Percentiles rank a stretch among this genome's conserved stretches.
Evolutionary conservation across 768 basidiomycete species (phyloP).

Genomic region (Amanita polypyramis): DNA sequence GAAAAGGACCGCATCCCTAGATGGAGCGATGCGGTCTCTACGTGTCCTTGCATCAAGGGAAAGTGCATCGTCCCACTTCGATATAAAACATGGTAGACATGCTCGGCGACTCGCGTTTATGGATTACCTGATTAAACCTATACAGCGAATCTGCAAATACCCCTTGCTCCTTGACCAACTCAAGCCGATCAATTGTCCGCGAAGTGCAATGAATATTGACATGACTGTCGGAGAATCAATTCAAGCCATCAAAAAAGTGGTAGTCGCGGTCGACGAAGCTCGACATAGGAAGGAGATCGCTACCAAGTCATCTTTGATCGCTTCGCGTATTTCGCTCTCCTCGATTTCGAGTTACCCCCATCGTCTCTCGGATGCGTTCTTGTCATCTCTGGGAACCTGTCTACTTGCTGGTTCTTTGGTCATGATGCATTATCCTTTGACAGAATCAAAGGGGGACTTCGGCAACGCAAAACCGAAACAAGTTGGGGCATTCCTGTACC

Average conservation of each 20-base stretch:
- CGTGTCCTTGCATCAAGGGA: conserved; percentile 29
- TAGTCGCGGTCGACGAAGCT: conserved; percentile 74
- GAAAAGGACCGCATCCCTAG: conserved; percentile 38
- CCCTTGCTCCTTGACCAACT: conserved; percentile 81
- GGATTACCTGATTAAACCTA: conserved; percentile 96
- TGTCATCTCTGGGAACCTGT: conserved; percentile 70
- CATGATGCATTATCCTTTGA: conserved; percentile 62
- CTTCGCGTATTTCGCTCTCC: conserved; percentile 44
- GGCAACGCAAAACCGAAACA: conserved; percentile 71
- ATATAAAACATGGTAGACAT: conserved; percentile 19
- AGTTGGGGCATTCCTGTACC: conserved; percentile 82
- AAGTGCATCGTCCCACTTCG: conserved; percentile 14
- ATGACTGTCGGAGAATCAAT: conserved; percentile 43
- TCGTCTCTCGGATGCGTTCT: conserved; percentile 40
- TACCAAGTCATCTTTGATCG: conserved; percentile 56
- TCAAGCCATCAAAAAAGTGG: conserved; percentile 67
- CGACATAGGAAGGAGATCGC: conserved; percentile 54
- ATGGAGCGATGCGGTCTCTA: conserved; percentile 29
- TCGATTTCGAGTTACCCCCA: conserved; percentile 22
- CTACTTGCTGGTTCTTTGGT: conserved; percentile 80
- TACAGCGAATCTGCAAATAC: conserved; percentile 94
- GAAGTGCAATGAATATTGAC: conserved; percentile 23
- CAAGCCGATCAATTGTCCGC: conserved; percentile 22
- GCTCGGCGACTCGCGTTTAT: conserved; percentile 46
- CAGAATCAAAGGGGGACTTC: conserved; percentile 29